Evolutionary conservation across 768 basidiomycete genomes (phyloP), one percentile per base, ranked within the genome.

Genomic region (Russula vinacea): DNA sequence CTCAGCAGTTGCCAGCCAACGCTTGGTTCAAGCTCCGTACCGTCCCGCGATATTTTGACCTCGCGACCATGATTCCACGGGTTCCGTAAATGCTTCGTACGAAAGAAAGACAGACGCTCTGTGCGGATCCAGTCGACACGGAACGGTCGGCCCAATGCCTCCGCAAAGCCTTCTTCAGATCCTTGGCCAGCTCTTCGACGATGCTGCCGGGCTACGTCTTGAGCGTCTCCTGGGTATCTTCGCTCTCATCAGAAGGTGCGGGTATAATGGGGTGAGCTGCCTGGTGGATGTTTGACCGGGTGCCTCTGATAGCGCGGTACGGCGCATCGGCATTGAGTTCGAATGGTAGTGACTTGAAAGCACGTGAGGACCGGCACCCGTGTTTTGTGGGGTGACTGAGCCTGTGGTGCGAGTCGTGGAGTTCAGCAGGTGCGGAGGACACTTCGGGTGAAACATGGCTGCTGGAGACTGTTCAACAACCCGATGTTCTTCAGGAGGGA

Each of bases 41-140:
- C 95, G 72, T 95, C 92, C 54, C 91, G 79, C 14, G 90, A 93
- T 9, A 91, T 84, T 77, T 91, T 89, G 51, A 91, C 81, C 70
- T 90, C 87, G 56, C 84, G 78, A 63, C 89, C 90, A 68, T 92
- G 84, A 69, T 98, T 98, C 94, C 94, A 98, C 2, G 89, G 88
- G 72, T 98, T 98, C 47, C 91, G 85, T 57, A 97, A 74, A 71
- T 93, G 89, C 32, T 87, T 82, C 39, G 89, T 89, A 51, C 83
- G 83, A 66, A 79, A 75, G 74, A 98, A 98, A 0, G 92, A 85
- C 3, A 98, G 73, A 2, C 81, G 79, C 14, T 82, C 77, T 0
- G 85, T 89, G 68, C 81, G 83, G 51, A 94, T 67, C 95, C 95
- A 97, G 68, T 94, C 81, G 29, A 97, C 76, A 64, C 81, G 80